Evolutionary conservation across 768 basidiomycete species (phyloP).

Genomic region (Pleurotus platypus): DNA sequence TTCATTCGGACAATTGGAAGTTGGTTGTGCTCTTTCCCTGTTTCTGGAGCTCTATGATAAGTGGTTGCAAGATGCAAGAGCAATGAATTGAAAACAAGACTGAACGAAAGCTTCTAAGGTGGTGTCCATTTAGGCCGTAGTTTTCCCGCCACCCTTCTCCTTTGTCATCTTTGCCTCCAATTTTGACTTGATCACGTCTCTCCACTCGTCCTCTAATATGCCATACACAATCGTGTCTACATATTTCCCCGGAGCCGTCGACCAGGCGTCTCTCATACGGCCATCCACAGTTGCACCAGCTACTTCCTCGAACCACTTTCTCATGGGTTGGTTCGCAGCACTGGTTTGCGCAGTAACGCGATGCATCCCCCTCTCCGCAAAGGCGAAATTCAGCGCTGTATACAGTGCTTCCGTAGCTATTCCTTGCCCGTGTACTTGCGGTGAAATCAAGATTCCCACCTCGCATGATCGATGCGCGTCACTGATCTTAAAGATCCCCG

Average conservation of each 20-base stretch:
- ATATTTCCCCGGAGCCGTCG: constrained; percentile 28
- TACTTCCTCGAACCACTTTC: constrained; percentile 40
- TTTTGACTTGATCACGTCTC: constrained; percentile 24
- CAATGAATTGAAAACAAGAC: too few relatives aligned
- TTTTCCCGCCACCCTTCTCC: too few relatives aligned
- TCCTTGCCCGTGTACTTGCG: constrained; percentile 32
- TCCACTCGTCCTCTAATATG: constrained; percentile 42
- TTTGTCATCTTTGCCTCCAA: constrained; percentile 24
- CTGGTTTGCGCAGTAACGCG: constrained; percentile 38
- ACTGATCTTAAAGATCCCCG: constrained; percentile 37
- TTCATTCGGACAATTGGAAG: background rate
- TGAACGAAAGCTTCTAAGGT: too few relatives aligned
- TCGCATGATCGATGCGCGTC: constrained; percentile 32
- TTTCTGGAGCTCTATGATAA: too few relatives aligned
- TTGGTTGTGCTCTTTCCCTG: too few relatives aligned
- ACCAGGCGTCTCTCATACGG: constrained; percentile 37
- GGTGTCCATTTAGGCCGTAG: too few relatives aligned
- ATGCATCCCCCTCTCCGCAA: constrained; percentile 39
- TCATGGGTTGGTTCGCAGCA: constrained; percentile 39
- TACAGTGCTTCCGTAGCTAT: constrained; percentile 44
- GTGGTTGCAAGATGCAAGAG: too few relatives aligned
- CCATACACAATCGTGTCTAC: constrained; percentile 37
- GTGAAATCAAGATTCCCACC: constrained; percentile 34
- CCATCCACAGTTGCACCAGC: constrained; percentile 36
- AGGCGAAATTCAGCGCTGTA: constrained; percentile 32